Evolutionary conservation across 2,329 filamentous ascomycete species (phyloP).

Genomic region (Aspergillus carbonarius): DNA sequence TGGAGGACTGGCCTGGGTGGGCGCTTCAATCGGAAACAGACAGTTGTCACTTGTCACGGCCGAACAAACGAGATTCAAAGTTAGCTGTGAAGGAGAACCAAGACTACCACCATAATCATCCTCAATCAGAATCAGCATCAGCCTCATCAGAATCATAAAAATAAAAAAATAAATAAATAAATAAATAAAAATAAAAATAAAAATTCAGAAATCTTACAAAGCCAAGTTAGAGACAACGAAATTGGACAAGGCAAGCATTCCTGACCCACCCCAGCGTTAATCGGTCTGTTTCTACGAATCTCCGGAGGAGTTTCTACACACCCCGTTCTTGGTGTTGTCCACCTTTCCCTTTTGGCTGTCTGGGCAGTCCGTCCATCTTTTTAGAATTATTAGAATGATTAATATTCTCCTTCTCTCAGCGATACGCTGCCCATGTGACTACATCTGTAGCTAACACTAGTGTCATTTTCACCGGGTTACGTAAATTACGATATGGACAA

Average conservation of each 20-base stretch:
- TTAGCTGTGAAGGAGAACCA: not conserved
- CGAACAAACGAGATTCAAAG: not conserved
- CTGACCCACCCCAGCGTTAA: not conserved
- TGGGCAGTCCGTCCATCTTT: not conserved
- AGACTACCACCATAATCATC: not conserved
- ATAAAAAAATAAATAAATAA: too few species aligned
- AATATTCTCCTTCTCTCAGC: not conserved
- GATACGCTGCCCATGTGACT: not conserved
- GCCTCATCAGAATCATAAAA: not conserved
- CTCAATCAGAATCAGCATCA: not conserved
- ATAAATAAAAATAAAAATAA: not conserved
- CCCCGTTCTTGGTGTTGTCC: not conserved
- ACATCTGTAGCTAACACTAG: not conserved
- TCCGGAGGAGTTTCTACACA: not conserved
- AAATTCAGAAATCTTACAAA: not conserved
- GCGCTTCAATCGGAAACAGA: not conserved
- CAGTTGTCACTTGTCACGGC: not conserved
- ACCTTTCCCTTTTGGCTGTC: not conserved
- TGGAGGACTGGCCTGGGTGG: not conserved
- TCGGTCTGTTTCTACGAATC: not conserved
- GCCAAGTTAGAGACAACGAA: not conserved
- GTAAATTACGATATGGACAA: not conserved
- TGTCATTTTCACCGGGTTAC: conserved; percentile 1
- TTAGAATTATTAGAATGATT: not conserved
- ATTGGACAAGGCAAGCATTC: not conserved